Evolutionary conservation across 1,284 basidiomycete species (phyloP).

Genomic region (Ustanciosporium gigantosporum): DNA sequence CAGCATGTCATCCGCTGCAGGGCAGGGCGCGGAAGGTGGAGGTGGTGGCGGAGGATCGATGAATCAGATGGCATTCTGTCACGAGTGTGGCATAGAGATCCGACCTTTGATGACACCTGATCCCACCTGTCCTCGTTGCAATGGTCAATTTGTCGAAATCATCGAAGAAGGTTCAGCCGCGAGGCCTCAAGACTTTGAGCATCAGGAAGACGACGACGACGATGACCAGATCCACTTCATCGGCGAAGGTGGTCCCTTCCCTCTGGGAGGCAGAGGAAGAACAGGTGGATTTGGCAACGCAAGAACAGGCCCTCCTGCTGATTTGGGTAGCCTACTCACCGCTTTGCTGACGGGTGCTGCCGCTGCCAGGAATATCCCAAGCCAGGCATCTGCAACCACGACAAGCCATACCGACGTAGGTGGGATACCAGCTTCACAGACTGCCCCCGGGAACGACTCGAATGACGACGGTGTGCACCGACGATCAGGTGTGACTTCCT

Average conservation of each 20-base stretch:
- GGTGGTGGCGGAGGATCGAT: too few species aligned
- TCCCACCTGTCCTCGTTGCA: conserved; percentile 50
- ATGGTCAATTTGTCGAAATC: conserved; percentile 49
- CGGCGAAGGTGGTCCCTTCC: not conserved
- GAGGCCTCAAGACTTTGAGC: conserved; percentile 1
- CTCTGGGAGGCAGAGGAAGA: not conserved
- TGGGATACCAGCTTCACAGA: not conserved
- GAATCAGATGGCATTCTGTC: conserved; percentile 48
- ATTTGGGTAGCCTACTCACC: conserved; percentile 8
- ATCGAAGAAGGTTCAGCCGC: conserved; percentile 14
- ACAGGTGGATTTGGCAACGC: not conserved
- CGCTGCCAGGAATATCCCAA: not conserved
- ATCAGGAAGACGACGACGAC: conserved; percentile 1
- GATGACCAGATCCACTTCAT: conserved; percentile 1
- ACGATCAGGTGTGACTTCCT: conserved; percentile 16
- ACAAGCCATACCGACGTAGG: not conserved
- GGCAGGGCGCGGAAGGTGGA: too few species aligned
- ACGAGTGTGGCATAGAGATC: conserved; percentile 50
- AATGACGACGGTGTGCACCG: not conserved
- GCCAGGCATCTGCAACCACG: not conserved
- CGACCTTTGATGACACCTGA: conserved; percentile 44
- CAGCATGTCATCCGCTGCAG: too few species aligned
- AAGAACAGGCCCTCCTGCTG: not conserved
- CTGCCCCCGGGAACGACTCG: not conserved
- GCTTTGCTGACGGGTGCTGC: conserved; percentile 13